Evolutionary conservation across 2,329 filamentous ascomycete genomes (phyloP).

Genomic region (Microcyclospora tardicrescens): DNA sequence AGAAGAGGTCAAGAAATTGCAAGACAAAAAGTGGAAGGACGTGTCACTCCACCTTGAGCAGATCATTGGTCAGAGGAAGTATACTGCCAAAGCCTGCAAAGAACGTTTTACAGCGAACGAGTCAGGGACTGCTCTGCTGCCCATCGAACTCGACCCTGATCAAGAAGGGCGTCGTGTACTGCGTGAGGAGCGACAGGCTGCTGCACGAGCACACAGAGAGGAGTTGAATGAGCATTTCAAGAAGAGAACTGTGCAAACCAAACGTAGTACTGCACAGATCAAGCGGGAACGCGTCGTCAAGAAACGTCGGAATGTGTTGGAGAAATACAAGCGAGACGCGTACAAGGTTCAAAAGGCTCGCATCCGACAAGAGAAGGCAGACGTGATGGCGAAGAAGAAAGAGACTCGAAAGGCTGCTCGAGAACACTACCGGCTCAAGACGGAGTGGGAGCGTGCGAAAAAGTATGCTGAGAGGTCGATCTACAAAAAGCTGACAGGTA

Average conservation of each 20-base stretch:
- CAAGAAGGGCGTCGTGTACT: slow-evolving; percentile 26
- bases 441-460: slow-evolving; percentile 10
- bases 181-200: slow-evolving; percentile 16
- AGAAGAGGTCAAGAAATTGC: slow-evolving; percentile 27
- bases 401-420: slow-evolving; percentile 3
- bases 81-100: slow-evolving; percentile 34
- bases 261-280: neutral
- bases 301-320: slow-evolving; percentile 2
- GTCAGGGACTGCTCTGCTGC: slow-evolving; percentile 32
- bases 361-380: slow-evolving; percentile 1
- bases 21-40: slow-evolving; percentile 31
- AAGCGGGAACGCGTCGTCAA: too few species aligned
- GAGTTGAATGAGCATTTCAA: slow-evolving; percentile 7
- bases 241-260: slow-evolving; percentile 1
- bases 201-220: slow-evolving; percentile 9
- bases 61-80: slow-evolving; percentile 24
- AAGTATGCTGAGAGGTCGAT: slow-evolving; percentile 8
- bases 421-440: slow-evolving; percentile 7
- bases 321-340: slow-evolving; percentile 3
- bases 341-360: slow-evolving; percentile 11
- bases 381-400: neutral
- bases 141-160: slow-evolving; percentile 31
- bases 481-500: slow-evolving; percentile 11
- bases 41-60: slow-evolving; percentile 27
- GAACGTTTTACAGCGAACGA: slow-evolving; percentile 30